phyloP scores from a whole-genome alignment of 352 stramenopile genomes.

The Thraustotheca clavata region DNA sequence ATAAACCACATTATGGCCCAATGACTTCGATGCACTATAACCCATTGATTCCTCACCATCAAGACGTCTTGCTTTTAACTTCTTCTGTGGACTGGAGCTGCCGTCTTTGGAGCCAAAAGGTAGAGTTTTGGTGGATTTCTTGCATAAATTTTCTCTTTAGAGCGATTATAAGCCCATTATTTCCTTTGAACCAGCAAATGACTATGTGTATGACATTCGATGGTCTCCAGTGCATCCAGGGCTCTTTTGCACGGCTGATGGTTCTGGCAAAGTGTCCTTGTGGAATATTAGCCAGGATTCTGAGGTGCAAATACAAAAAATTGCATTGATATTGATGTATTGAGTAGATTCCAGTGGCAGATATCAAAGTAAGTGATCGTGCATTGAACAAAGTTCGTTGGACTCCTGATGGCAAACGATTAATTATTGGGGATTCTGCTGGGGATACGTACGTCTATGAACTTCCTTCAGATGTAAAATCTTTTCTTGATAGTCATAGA shows the following conservation, averaged over 20 bases:
- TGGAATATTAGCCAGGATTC: conserved; percentile 83
- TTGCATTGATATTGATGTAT: not conserved
- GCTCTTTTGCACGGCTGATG: conserved; percentile 77
- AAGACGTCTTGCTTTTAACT: conserved; percentile 70
- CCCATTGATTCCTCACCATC: conserved; percentile 53
- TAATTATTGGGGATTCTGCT: conserved; percentile 69
- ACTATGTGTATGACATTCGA: conserved; percentile 84
- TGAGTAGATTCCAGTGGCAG: conserved; percentile 38
- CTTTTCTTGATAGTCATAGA: not conserved
- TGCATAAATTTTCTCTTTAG: conserved; percentile 27
- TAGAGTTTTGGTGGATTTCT: not conserved
- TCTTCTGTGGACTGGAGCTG: conserved; percentile 82
- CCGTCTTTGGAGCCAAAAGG: conserved; percentile 67
- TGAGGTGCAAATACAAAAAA: conserved; percentile 25
- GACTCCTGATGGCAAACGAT: conserved; percentile 62
- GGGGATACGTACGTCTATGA: conserved; percentile 72
- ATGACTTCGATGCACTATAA: conserved; percentile 83
- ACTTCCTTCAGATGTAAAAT: conserved; percentile 62
- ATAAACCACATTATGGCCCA: conserved; percentile 68
- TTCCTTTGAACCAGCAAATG: conserved; percentile 78
- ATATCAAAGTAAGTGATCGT: conserved; percentile 57
- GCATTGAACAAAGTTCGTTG: conserved; percentile 81
- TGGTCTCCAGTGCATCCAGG: conserved; percentile 74
- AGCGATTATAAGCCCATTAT: conserved; percentile 56
- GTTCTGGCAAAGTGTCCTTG: conserved; percentile 54